These are phyloP conservation scores for Emericellopsis terricola DNA, from an alignment of 495 filamentous ascomycete species.

Conservation along the genomic window DNA sequence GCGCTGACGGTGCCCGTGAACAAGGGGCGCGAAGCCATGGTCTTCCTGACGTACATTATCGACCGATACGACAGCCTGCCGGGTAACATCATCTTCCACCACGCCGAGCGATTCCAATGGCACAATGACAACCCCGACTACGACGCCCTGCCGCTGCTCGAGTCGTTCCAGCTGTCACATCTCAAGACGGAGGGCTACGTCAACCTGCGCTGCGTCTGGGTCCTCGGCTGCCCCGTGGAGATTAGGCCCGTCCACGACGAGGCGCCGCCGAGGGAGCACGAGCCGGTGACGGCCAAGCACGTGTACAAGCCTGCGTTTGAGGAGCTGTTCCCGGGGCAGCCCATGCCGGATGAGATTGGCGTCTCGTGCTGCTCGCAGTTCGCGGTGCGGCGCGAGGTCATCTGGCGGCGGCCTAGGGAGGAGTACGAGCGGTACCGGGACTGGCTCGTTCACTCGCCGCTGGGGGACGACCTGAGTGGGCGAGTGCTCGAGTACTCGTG, in stretches of 20 bases:
- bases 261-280: slow-evolving; percentile 1
- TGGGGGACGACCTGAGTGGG: slow-evolving; percentile 39
- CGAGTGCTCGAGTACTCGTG: slow-evolving; percentile 55
- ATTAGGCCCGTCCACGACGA: slow-evolving; percentile 23
- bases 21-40: slow-evolving; percentile 47
- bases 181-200: slow-evolving; percentile 39
- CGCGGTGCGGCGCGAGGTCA: slow-evolving; percentile 35
- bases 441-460: slow-evolving; percentile 42
- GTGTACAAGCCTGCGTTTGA: slow-evolving; percentile 33
- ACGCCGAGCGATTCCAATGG: slow-evolving; percentile 45
- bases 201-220: slow-evolving; percentile 48
- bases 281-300: slow-evolving; percentile 3
- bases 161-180: slow-evolving; percentile 34
- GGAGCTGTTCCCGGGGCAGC: slow-evolving; percentile 32
- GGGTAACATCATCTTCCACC: slow-evolving; percentile 39
- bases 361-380: slow-evolving; percentile 58
- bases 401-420: slow-evolving; percentile 25
- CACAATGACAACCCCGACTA: slow-evolving; percentile 41
- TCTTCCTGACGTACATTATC: slow-evolving; percentile 47
- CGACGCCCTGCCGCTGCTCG: slow-evolving; percentile 27
- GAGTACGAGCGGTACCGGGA: slow-evolving; percentile 36
- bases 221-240: slow-evolving; percentile 40
- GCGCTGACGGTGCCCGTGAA: slow-evolving; percentile 28
- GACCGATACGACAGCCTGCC: slow-evolving; percentile 44
- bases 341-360: slow-evolving; percentile 24